Evolutionary conservation across 352 stramenopile genomes (phyloP).

Genomic region (Globisporangium cylindrosporum): DNA sequence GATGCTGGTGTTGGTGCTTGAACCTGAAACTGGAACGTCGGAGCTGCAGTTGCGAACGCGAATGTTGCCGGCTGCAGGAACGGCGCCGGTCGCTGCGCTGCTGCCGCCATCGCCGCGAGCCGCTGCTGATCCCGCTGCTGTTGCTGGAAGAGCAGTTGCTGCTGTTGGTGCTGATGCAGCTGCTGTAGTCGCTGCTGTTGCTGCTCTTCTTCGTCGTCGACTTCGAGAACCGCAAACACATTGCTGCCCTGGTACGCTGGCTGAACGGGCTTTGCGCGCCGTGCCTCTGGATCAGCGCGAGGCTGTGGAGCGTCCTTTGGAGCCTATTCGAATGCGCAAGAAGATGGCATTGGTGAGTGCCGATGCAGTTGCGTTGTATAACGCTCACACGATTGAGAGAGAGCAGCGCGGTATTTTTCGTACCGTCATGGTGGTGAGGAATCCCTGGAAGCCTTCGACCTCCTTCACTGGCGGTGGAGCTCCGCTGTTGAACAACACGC

Average conservation of each 20-base stretch:
- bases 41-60: constrained; percentile 31
- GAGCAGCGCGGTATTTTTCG: not conserved
- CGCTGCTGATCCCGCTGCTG: constrained; percentile 14
- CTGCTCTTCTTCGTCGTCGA: constrained; percentile 40
- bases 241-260: constrained; percentile 42
- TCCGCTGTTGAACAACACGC: constrained; percentile 9
- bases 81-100: constrained; percentile 17
- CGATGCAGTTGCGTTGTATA: not conserved
- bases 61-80: constrained; percentile 76
- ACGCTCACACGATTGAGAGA: not conserved
- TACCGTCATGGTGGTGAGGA: constrained; percentile 57
- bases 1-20: constrained; percentile 15
- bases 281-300: constrained; percentile 23
- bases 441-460: constrained; percentile 69
- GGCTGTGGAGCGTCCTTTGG: constrained; percentile 32
- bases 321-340: constrained; percentile 11
- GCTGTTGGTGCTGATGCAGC: constrained; percentile 11
- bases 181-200: constrained; percentile 18
- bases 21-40: constrained; percentile 20
- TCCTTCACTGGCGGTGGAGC: constrained; percentile 27
- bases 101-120: constrained; percentile 15
- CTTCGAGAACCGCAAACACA: constrained; percentile 60
- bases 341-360: not conserved
- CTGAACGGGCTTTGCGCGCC: constrained; percentile 28
- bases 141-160: constrained; percentile 6